Evolutionary conservation across 305 asterid genomes (phyloP).

Genomic region (Vinca major): DNA sequence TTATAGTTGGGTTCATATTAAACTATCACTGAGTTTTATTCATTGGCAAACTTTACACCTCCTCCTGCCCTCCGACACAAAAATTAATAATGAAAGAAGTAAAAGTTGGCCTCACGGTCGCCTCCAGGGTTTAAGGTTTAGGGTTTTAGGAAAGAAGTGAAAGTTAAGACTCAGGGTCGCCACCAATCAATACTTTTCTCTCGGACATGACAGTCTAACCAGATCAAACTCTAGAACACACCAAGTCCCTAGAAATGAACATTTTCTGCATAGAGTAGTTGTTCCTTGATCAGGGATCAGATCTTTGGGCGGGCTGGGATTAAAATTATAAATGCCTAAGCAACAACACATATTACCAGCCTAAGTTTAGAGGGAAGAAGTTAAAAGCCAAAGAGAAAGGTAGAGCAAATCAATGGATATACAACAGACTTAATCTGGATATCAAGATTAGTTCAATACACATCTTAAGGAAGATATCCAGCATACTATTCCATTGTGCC

Average conservation of each 20-base stretch:
- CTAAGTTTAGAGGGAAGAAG: not conserved
- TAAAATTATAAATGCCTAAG: not conserved
- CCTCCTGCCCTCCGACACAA: not conserved
- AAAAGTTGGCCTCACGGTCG: no score
- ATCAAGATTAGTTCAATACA: no score
- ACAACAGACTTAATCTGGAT: no score
- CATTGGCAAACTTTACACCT: no score
- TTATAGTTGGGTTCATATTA: not conserved
- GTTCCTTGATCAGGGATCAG: not conserved
- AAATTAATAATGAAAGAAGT: not conserved
- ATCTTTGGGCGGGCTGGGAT: not conserved
- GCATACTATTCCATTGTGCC: not conserved
- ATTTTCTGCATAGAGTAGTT: not conserved
- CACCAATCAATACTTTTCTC: not conserved
- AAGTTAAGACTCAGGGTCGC: not conserved
- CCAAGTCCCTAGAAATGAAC: not conserved
- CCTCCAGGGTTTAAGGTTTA: no score
- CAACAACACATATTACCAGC: not conserved
- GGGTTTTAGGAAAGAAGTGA: no score
- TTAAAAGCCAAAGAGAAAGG: not conserved
- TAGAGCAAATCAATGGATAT: not conserved
- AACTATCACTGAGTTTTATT: no score
- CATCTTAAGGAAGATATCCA: no score
- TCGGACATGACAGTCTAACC: not conserved
- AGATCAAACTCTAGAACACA: not conserved